Base-by-base conservation (phyloP, 2,329 filamentous ascomycete species). In the Chaetothyriales sp. region DNA sequence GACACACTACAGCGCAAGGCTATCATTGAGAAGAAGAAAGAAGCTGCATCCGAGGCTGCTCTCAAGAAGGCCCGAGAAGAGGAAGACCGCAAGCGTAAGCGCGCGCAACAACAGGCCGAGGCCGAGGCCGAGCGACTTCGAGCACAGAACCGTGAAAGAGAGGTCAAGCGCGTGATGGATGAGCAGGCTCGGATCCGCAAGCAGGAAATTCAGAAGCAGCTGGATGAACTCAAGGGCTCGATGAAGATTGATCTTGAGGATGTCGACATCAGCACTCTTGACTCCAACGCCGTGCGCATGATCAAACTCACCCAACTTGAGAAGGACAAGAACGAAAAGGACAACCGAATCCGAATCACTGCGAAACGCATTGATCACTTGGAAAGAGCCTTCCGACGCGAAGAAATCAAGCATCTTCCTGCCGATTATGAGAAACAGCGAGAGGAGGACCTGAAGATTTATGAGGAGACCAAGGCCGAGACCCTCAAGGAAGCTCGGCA, bases 301-400 rank as follows among this genome's bases (percentile, higher is more conserved):
- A 85, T 98, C 73, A 97, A 97, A 77, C 80, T 98, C 53, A 85
- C 87, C 55, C 90, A 95, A 70, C 80, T 98, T 9, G 92, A 97
- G 73, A 89, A 90, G 62, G 92, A 97, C 76, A 98, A 97, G 83
- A 94, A 90, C 65, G 89, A 92, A 65, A 82, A 95, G 60, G 87
- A 86, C 58, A 89, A 95, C 71, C 88, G 86, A 67, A 80, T 97
- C 50, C 84, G 89, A 63, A 81, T 94, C 62, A 94, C 89, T 55
- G 88, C 85, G 68, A 97, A 95, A 80, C 85, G 92, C 58, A 86
- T 95, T 63, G 92, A 98, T 66, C 90, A 98, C 71, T 74, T 98
- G 62, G 92, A 98, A 75, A 86, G 92, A 73, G 92, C 92, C 40
- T 94, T 94, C 78, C 84, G 92, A 64, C 87, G 90, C 68, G 92